A percentile compares a stretch with the other conserved stretches of the same genome.
Conservation (phyloP, 176 grass and related monocot species). For the Lolium multiflorum region DNA sequence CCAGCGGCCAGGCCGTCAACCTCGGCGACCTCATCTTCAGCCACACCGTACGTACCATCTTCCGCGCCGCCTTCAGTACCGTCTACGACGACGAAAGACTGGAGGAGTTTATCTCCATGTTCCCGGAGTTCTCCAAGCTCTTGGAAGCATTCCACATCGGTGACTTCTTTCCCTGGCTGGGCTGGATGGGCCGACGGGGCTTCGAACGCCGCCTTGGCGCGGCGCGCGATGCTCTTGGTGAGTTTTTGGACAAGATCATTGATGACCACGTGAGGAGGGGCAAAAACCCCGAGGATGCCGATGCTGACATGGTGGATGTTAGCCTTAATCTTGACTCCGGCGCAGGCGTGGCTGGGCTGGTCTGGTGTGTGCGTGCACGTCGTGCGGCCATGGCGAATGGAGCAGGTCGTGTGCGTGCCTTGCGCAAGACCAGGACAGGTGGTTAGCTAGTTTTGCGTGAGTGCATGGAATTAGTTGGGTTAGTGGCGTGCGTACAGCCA, state of each 20-base stretch:
- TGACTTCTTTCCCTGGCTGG: conserved; percentile 80
- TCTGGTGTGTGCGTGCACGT: too few relatives aligned
- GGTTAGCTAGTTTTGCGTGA: too few relatives aligned
- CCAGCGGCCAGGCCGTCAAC: conserved; percentile 45
- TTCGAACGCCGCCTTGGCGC: conserved; percentile 60
- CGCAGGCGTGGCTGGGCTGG: too few relatives aligned
- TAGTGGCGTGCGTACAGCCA: too few relatives aligned
- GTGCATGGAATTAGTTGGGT: too few relatives aligned
- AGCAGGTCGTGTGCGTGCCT: too few relatives aligned
- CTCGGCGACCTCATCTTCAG: conserved; percentile 76
- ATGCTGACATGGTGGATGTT: conserved; percentile 89
- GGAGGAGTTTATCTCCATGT: conserved; percentile 75
- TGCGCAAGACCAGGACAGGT: too few relatives aligned
- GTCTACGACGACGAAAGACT: conserved; percentile 36
- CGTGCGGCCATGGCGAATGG: too few relatives aligned
- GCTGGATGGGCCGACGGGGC: conserved; percentile 69
- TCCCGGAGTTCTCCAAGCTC: conserved; percentile 86
- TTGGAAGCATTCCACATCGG: conserved; percentile 75
- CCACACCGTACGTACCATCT: conserved; percentile 68
- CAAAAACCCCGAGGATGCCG: conserved; percentile 54
- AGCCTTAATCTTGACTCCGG: too few relatives aligned
- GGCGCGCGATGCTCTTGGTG: conserved; percentile 59
- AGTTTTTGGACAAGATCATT: conserved; percentile 89
- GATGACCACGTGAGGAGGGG: conserved; percentile 69
- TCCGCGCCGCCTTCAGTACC: conserved; percentile 80